phyloP scores from a whole-genome alignment of 371 early-diverging fungal species.

The Coemansia sp. region DNA sequence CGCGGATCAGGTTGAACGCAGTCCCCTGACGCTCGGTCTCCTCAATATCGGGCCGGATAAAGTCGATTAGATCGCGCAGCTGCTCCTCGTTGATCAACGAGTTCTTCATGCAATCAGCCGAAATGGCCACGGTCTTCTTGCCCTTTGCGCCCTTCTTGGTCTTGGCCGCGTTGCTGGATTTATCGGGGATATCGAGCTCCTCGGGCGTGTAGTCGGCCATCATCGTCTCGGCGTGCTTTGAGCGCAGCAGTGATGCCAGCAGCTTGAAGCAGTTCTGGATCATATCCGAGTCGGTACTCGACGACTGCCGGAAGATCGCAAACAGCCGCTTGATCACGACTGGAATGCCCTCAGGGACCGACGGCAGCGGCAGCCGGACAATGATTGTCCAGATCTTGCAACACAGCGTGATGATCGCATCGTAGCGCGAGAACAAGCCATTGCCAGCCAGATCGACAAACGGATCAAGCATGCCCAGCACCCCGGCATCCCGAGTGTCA shows the following conservation, averaged over 20 bases:
- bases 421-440: conserved; percentile 77
- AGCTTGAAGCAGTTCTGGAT: conserved; percentile 81
- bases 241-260: conserved; percentile 56
- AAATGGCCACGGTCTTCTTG: background rate
- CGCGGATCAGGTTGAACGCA: conserved; percentile 80
- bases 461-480: conserved; percentile 69
- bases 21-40: conserved; percentile 81
- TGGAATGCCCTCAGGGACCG: conserved; percentile 63
- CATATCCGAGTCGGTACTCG: conserved; percentile 67
- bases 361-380: conserved; percentile 68
- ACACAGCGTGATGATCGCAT: conserved; percentile 64
- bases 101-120: conserved; percentile 16
- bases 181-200: conserved; percentile 12
- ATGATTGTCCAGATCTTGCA: conserved; percentile 69
- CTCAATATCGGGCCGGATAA: conserved; percentile 87
- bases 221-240: conserved; percentile 36
- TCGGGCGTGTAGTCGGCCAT: conserved; percentile 39
- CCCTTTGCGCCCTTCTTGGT: background rate
- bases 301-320: conserved; percentile 63
- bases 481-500: conserved; percentile 54
- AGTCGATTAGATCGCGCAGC: conserved; percentile 70
- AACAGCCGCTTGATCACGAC: conserved; percentile 76
- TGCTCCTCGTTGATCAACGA: conserved; percentile 62
- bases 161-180: background rate
- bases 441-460: conserved; percentile 80